Base-by-base conservation (phyloP, 352 stramenopile species). In the Pythium coloratum region DNA sequence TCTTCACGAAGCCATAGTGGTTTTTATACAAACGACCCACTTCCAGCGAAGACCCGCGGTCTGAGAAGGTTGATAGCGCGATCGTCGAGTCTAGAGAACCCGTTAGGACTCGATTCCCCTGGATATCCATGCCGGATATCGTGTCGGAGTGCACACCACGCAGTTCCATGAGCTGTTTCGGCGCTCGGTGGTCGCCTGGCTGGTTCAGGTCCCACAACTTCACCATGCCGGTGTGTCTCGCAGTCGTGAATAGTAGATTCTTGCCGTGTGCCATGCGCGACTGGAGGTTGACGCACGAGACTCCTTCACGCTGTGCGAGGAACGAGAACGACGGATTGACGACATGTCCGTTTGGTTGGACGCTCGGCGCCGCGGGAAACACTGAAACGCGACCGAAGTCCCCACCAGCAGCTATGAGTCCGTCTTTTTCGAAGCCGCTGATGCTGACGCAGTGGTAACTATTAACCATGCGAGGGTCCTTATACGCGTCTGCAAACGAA, bases 141-240 rank as follows among this genome's bases (percentile, higher is more conserved):
- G 77, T 77, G 28, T 72, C 77, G 1, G 46, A 44, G 40, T 89
- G 80, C 24, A 82, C 61, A 30, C 60, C 64, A n/a, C 72, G 69
- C 53, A 54, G 70, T 6, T 40, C 44, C 46, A 79, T 59, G 18
- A 80, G 7, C 34, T 78, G 70, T 51, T 80, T 78, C 1, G 77
- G 67, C 0, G 55, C 72, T 2, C 53, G 28, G 62, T 55, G 1
- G 56, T 20, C 53, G 32, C 57, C 75, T 14, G 6, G 9, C 9
- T 76, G 70, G 51, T 86, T 82, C 16, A 89, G 66, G 42, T 86
- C 76, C 80, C 80, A 89, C 1, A 89, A 55, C 59, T 83, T 86
- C 16, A 89, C 56, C 1, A 80, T 61, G 4, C 60, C 66, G 54
- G 86, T 77, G 32, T 89, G 38, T 18, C 8, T 89, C 13, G 76